Base-by-base conservation (phyloP, 768 basidiomycete species). In the Agaricus sinodeliciosus region DNA sequence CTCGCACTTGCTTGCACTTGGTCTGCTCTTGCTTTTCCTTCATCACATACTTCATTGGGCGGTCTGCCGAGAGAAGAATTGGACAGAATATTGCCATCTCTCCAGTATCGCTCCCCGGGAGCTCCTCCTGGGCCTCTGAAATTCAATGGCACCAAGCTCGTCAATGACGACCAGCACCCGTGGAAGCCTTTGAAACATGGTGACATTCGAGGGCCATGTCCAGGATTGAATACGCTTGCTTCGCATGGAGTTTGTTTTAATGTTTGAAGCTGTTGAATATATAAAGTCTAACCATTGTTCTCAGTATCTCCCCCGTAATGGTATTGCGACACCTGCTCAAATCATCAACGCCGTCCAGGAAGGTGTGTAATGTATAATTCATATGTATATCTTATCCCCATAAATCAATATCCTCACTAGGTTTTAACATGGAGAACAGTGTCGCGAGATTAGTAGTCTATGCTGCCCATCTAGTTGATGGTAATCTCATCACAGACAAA, bases 11-110 rank as follows among this genome's bases (percentile, higher is more conserved):
- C 43, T n/a, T 26, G 44, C 19, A 34, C 26, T 27, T 43, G 49
- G 12, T 16, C 51, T 2, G 31, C 51, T 12, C 15, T 27, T 7
- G 63, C 60, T 3, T 66, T 64, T 42, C 63, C 65, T 9, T 27
- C 56, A 11, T 7, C 31, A 3, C 61, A 66, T 48, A 49, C 46
- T 22, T 63, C 63, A 9, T 57, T 66, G 18, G 63, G 59, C n/a
- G 65, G 65, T 9, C 55, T 66, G 18, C 51, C 59, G 16, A 52
- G 55, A 18, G 55, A 57, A 16, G 58, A 61, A 40, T 36, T 64
- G 43, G 62, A 60, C n/a, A 43, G 34, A 36, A 43, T 57, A n/a
- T n/a, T 59, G 16, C 55, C 55, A 9, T 25, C 42, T 9, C 52
- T 57, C 28, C n/a, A 48, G n/a, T 18, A 44, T 22, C 43, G 39